Percentiles rank a stretch among this genome's conserved stretches.
These are phyloP conservation scores for Plantago ovata DNA, from an alignment of 257 asterid genomes.

Conservation along the genomic window DNA sequence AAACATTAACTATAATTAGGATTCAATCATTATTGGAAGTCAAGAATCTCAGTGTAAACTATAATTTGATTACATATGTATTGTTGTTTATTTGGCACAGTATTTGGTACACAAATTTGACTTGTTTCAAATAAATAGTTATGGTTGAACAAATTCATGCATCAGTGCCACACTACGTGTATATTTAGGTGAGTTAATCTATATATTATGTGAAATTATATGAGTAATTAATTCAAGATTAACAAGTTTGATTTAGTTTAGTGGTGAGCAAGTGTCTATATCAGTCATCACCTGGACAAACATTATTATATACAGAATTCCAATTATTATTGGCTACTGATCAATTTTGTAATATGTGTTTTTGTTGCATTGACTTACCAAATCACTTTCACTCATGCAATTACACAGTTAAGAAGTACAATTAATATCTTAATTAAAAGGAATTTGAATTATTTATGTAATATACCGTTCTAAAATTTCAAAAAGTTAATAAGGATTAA, in stretches of 20 bases:
- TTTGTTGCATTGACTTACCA: no score
- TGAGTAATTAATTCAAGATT: slow-evolving; percentile 15
- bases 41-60: slow-evolving; percentile 13
- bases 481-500: no score
- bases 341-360: neutral
- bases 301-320: neutral
- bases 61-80: neutral
- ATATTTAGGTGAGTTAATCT: slow-evolving; percentile 19
- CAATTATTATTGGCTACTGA: neutral
- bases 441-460: no score
- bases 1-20: neutral
- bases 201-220: slow-evolving; percentile 11
- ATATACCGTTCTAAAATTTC: no score
- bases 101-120: slow-evolving; percentile 26
- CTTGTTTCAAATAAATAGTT: slow-evolving; percentile 12
- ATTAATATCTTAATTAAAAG: no score
- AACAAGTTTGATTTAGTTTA: slow-evolving; percentile 14
- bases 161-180: slow-evolving; percentile 24
- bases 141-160: slow-evolving; percentile 32
- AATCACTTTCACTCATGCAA: no score
- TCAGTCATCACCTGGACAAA: neutral
- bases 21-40: slow-evolving; percentile 22
- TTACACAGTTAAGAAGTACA: no score
- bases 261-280: slow-evolving; percentile 13
- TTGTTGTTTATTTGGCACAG: slow-evolving; percentile 1